These are phyloP conservation scores for Cutaneotrichosporon sp. DNA, from an alignment of 1,284 basidiomycete species.

Conservation along the genomic window DNA sequence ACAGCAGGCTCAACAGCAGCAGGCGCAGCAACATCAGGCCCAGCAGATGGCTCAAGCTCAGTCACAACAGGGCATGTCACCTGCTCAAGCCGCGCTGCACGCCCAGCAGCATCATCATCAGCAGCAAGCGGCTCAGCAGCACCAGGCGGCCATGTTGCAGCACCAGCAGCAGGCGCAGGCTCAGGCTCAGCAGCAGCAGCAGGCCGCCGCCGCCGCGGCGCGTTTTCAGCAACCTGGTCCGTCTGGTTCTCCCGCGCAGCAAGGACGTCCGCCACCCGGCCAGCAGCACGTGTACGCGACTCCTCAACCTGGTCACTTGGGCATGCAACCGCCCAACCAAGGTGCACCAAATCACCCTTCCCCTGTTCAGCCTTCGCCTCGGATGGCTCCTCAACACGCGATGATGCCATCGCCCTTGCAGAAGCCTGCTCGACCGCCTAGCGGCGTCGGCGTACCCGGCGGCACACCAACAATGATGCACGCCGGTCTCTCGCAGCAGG, in stretches of 20 bases:
- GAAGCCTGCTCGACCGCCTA: conserved; percentile 36
- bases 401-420: conserved; percentile 37
- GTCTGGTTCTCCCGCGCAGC: conserved; percentile 25
- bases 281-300: conserved; percentile 29
- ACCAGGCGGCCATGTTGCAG: conserved; percentile 10
- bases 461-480: conserved; percentile 35
- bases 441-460: conserved; percentile 17
- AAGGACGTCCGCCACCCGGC: conserved; percentile 23
- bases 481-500: conserved; percentile 30
- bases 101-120: conserved; percentile 17
- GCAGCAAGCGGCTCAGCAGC: conserved; percentile 13
- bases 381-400: conserved; percentile 27
- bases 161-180: conserved; percentile 21
- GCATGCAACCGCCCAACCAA: conserved; percentile 23
- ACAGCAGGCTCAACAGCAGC: conserved; percentile 6
- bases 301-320: conserved; percentile 16
- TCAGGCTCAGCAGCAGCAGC: conserved; percentile 13
- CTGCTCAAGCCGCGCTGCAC: conserved; percentile 12
- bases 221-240: conserved; percentile 19
- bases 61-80: background rate
- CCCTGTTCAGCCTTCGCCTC: conserved; percentile 30
- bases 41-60: conserved; percentile 22
- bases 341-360: conserved; percentile 26
- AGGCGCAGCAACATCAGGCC: conserved; percentile 12
- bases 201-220: conserved; percentile 7